Percentiles rank a stretch among this genome's conserved stretches.
Conservation (phyloP, 2,329 filamentous ascomycete species). For the Dendryphion nanum region DNA sequence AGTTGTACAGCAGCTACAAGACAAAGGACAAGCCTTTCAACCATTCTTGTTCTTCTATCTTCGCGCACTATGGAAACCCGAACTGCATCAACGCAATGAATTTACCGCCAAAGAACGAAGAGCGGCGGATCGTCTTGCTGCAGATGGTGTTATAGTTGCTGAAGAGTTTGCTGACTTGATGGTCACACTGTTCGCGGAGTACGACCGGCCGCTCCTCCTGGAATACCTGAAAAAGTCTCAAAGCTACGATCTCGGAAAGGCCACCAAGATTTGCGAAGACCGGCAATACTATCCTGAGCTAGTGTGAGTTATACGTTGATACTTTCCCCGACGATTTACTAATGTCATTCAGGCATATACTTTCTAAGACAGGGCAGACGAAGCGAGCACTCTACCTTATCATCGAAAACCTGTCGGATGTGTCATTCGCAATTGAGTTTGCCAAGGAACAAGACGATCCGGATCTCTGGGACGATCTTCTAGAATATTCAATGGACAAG, state of each 20-base stretch:
- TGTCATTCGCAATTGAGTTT: constrained; percentile 89
- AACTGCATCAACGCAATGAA: constrained; percentile 52
- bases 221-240: constrained; percentile 82
- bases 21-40: constrained; percentile 56
- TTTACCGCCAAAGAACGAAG: constrained; percentile 40
- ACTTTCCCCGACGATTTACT: constrained; percentile 7
- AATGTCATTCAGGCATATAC: constrained; percentile 60
- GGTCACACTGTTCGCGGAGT: constrained; percentile 80
- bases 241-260: constrained; percentile 81
- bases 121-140: constrained; percentile 45
- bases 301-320: constrained; percentile 53
- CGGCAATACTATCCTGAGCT: constrained; percentile 84
- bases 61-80: constrained; percentile 77
- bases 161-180: constrained; percentile 86
- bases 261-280: constrained; percentile 74
- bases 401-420: constrained; percentile 87
- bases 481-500: constrained; percentile 97
- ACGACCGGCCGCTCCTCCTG: constrained; percentile 78
- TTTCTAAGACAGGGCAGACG: constrained; percentile 92
- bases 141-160: constrained; percentile 66
- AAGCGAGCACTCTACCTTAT: constrained; percentile 90
- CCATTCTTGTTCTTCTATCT: constrained; percentile 92
- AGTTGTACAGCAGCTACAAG: constrained; percentile 75
- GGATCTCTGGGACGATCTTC: constrained; percentile 90
- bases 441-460: constrained; percentile 90